Evolutionary conservation across 495 filamentous ascomycete genomes (phyloP), one percentile per base, ranked within the genome.

Genomic region (Trichocladium antarcticum): DNA sequence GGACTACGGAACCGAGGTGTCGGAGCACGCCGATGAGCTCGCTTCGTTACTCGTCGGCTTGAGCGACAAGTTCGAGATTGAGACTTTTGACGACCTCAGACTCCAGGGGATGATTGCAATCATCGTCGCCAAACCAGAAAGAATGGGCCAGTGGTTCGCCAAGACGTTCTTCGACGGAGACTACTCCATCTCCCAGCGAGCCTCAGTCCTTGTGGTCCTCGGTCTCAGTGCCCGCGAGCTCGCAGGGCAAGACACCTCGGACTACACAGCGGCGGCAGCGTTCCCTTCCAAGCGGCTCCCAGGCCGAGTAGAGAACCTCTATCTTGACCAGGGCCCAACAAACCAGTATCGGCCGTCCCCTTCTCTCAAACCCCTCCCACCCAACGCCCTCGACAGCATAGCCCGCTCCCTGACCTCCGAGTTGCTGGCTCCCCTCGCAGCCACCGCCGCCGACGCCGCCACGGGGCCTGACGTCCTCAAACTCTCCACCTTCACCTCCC

Each of bases 91-190:
- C 51, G 78, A 89, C 52, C 67, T 86, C 52, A 78, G 83, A 14
- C 71, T 88, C 22, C 84, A 92, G 60, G 85, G 83, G 20, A 84
- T 97, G 76, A 82, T 96, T 22, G 86, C 89, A 0, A 58, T 94
- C 29, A 69, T 95, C 8, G 73, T 90, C 17, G 81, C 85, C 1
- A 75, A 84, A 54, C 88, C 93, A 0, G 61, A 78, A 16, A 74
- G 74, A 38, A 87, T 95, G 79, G 89, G 81, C 2, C 81, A 74
- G 31, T 90, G 87, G 82, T 86, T 95, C 48, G 76, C 84, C 1
- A 81, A 79, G 46, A 81, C 84, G 0, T 94, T 90, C 67, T 97
- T 94, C 60, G 83, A 84, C 34, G 93, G 89, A 9, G 93, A 97
- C 54, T 85, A 90, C 56, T 94, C 88, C 0, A 71, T 96, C 39